Evolutionary conservation across 495 filamentous ascomycete species (phyloP), one percentile per base, ranked within the genome.

Genomic region (Hypoxylon fragiforme): DNA sequence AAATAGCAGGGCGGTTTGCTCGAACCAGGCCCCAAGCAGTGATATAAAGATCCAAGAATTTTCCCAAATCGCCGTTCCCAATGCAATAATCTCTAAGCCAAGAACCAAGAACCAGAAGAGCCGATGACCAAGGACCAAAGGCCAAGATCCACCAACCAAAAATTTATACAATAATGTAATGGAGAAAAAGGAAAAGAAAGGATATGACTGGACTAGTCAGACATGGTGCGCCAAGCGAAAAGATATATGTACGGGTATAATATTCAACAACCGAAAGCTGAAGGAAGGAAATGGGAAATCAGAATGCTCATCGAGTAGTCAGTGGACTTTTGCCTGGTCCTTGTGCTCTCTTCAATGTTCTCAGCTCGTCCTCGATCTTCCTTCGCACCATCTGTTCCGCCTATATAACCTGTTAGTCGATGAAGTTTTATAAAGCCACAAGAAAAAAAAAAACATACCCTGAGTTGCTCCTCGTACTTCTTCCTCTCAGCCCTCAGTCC

Each of bases 391-490:
- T 67, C 66, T 76, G 75, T 54, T 79, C 76, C 67, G 75, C 72
- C 76, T 79, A 45, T 36, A 34, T 47, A 13, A 26, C 15, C 7
- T 44, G 51, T 62, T 49, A 62, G 55, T 34, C 13, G 22, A 53
- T 21, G 15, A 7, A 20, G 7, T 12, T 16, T 3, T 18, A 7
- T 11, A 36, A 26, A 30, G 0, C 30, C 0, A 2, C 28, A 0
- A 4, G 1, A 22, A 6, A 20, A 19, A 3, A 16, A 12, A 35
- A 35, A 34, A 73, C 74, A 54, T 63, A 77, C 76, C 62, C 63
- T 76, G 45, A 79, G 22, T 50, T 79, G 74, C 48, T 77, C 76
- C 47, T 79, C 74, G 58, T 75, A 77, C 55, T 75, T 77, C 72
- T 70, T 77, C 62, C 76, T 70, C 64, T 79, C 76, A 53, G 77